Conservation (phyloP, 331 rosid genomes). For the Pyrus hybrid region DNA sequence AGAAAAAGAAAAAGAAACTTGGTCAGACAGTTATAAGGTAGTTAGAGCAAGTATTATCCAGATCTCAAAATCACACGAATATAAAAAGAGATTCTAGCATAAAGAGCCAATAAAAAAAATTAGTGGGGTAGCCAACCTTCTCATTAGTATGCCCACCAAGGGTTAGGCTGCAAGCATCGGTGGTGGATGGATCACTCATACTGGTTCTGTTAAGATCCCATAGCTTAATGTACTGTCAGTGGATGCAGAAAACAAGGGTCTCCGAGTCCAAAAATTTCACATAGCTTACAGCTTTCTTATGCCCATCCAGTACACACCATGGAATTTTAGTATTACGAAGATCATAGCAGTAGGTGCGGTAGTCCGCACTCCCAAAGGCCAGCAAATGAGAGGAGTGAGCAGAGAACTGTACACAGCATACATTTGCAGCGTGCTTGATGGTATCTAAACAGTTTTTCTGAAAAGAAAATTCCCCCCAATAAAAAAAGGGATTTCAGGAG, state of each 20-base stretch:
- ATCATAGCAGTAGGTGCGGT: conserved; percentile 74
- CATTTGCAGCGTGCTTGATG: conserved; percentile 71
- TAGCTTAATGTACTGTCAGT: conserved; percentile 82
- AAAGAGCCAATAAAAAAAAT: neutral
- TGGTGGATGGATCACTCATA: conserved; percentile 45
- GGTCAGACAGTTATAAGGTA: conserved; percentile 1
- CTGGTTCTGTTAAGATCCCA: conserved; percentile 87
- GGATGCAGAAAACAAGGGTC: conserved; percentile 80
- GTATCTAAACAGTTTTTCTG: conserved; percentile 77
- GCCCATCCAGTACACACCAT: conserved; percentile 73
- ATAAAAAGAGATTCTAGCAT: neutral
- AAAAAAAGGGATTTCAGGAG: neutral
- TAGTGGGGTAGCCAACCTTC: conserved; percentile 39
- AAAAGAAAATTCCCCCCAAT: neutral
- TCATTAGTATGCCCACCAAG: conserved; percentile 71
- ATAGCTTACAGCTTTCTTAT: conserved; percentile 67
- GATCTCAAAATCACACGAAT: neutral
- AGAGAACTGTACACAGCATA: conserved; percentile 96
- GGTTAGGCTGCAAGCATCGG: conserved; percentile 65
- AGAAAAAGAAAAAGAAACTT: conserved; percentile 4
- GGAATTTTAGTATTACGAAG: conserved; percentile 64
- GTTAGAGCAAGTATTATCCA: conserved; percentile 12
- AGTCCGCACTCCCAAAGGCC: conserved; percentile 75
- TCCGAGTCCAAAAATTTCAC: conserved; percentile 81
- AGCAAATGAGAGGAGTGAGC: conserved; percentile 68